Conservation (phyloP, 768 basidiomycete species). For the Trichaptum fuscoviolaceum region DNA sequence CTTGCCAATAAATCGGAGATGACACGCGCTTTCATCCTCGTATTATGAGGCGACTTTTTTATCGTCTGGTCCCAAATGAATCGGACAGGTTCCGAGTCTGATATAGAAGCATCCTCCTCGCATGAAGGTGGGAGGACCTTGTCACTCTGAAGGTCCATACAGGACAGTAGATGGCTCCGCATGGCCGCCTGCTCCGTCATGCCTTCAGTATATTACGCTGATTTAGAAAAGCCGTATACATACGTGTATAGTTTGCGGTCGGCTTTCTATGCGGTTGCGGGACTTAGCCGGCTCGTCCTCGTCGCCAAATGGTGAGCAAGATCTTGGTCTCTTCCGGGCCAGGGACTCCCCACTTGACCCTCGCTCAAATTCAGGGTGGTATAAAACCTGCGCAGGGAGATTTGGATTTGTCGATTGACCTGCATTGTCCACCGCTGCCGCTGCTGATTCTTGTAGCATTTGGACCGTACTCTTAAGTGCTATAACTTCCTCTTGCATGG, state of each 20-base stretch:
- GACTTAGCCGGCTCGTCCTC: neutral
- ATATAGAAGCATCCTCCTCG: slow-evolving; percentile 43
- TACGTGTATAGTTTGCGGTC: slow-evolving; percentile 5
- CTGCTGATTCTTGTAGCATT: neutral
- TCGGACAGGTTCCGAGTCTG: slow-evolving; percentile 51
- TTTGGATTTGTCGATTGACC: neutral
- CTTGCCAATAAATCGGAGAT: slow-evolving; percentile 55
- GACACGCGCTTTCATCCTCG: slow-evolving; percentile 62
- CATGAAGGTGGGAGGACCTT: slow-evolving; percentile 59
- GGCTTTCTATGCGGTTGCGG: neutral
- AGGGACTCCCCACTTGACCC: neutral
- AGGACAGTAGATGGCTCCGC: slow-evolving; percentile 55
- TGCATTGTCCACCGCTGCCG: neutral
- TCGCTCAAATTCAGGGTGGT: neutral
- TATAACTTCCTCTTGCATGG: slow-evolving; percentile 50
- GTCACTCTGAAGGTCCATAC: slow-evolving; percentile 53
- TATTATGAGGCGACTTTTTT: slow-evolving; percentile 70
- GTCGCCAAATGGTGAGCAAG: neutral
- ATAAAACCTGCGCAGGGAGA: neutral
- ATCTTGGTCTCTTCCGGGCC: neutral
- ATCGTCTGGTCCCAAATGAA: slow-evolving; percentile 79
- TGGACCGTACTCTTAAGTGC: slow-evolving; percentile 31
- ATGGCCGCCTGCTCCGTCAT: slow-evolving; percentile 52
- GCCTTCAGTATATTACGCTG: slow-evolving; percentile 1
- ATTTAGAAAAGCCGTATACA: neutral